These are phyloP conservation scores for Sporothrix euskadiensis DNA, from an alignment of 2,329 filamentous ascomycete genomes.

Conservation along the genomic window DNA sequence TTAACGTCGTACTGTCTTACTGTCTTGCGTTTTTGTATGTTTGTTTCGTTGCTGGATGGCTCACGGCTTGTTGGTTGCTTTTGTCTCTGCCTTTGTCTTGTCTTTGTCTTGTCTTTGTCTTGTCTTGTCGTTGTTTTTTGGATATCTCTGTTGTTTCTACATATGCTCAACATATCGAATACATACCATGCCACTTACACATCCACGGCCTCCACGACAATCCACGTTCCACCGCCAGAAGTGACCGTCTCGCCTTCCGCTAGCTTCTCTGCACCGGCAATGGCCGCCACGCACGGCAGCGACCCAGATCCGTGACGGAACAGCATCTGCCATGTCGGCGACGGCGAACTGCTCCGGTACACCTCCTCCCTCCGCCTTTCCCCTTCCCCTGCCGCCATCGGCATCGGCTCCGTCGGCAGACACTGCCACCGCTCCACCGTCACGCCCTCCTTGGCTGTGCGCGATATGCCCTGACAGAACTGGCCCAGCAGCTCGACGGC, in stretches of 20 bases:
- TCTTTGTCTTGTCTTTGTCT: background rate
- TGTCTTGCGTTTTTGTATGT: background rate
- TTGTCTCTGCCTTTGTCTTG: background rate
- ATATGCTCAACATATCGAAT: background rate
- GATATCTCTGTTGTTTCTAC: too few species aligned
- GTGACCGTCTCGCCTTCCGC: conserved; percentile 17
- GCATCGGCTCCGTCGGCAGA: conserved; percentile 16
- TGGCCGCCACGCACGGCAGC: conserved; percentile 23
- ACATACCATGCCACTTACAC: background rate
- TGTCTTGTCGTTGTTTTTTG: background rate
- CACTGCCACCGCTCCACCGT: conserved; percentile 59
- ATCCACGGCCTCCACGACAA: conserved; percentile 17
- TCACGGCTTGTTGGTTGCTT: background rate
- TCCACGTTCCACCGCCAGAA: background rate
- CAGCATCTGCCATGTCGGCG: conserved; percentile 1
- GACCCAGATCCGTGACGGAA: conserved; percentile 23
- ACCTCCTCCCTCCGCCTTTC: background rate
- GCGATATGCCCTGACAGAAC: conserved; percentile 58
- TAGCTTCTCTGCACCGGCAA: background rate
- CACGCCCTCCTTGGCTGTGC: conserved; percentile 44
- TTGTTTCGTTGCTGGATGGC: background rate
- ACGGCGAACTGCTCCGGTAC: background rate
- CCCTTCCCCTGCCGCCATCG: background rate
- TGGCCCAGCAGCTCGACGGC: conserved; percentile 56
- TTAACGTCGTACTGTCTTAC: background rate